A percentile compares a stretch with the other conserved stretches of the same genome.
phyloP scores from a whole-genome alignment of 805 yeast species.

The Sugiyamaella marilandica region DNA sequence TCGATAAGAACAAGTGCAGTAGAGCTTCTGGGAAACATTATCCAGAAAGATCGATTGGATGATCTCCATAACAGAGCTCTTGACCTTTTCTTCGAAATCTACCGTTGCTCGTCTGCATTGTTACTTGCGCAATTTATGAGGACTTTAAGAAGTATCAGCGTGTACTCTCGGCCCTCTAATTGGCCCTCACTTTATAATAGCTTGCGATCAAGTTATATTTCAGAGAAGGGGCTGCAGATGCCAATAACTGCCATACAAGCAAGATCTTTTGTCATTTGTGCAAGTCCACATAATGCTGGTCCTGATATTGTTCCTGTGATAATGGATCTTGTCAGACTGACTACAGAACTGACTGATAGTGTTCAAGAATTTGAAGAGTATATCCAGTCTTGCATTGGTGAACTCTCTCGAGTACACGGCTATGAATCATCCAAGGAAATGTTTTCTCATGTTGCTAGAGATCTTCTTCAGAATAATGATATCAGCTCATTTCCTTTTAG shows the following conservation, averaged over 20 bases:
- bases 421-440: constrained; percentile 6
- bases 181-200: no score
- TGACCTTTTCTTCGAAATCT: background rate
- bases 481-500: constrained; percentile 2
- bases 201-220: no score
- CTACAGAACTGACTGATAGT: background rate
- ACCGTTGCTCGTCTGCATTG: background rate
- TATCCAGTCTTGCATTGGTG: background rate
- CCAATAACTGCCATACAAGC: no score
- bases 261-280: no score
- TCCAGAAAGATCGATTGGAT: background rate
- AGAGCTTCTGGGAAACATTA: background rate
- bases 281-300: background rate
- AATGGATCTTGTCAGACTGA: background rate
- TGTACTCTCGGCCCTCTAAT: no score
- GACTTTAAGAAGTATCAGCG: no score
- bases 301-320: background rate
- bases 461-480: background rate
- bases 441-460: constrained; percentile 12
- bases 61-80: background rate
- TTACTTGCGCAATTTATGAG: no score
- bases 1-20: background rate
- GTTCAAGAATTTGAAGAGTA: background rate
- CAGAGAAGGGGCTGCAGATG: no score
- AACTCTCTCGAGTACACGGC: background rate